Base-by-base conservation (phyloP, 495 filamentous ascomycete genomes). In the Neurospora sp. region DNA sequence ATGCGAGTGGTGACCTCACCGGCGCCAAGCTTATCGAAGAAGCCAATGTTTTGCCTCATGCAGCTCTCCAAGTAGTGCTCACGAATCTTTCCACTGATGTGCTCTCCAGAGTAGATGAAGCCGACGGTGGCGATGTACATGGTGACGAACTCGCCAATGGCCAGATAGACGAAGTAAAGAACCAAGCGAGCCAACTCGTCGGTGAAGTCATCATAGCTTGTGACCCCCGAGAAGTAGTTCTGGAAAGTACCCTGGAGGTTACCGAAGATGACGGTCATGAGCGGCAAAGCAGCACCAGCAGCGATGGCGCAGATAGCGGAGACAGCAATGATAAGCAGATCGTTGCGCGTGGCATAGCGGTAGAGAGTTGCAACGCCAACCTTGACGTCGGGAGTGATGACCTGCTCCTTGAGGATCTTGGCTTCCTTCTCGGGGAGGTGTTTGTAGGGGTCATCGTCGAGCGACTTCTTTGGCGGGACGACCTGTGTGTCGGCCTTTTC, bases 1-100 rank as follows among this genome's bases (percentile, higher is more conserved):
- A 97, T 97, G 72, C 94, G 89, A 1, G 94, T 97, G 0, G 94
- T 97, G 74, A 97, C 92, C 83, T 97, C 94, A 74, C 94, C 94
- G 37, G 94, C 92, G 70, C 94, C 94, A 28, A 96, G 88, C 77
- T 93, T 94, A 78, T 97, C 94, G 80, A 96, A 97, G 79, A 93
- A 97, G 70, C 89, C 94, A 78, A 97, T 93, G 81, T 97, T 97
- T 79, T 97, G 94, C 54, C 90, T 88, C 84, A 97, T 85, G 77
- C 94, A 94, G 66, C 93, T 92, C 73, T 88, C 84, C 4, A 97
- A 87, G 80, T 97, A 97, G 71, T 92, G 88, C 79, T 93, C 90
- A 66, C 94, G 89, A 76, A 97, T 93, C 83, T 94, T 94, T 75
- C 89, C 89, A 34, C 92, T 90, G 77, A 95, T 88, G 76, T 96